Base-by-base conservation (phyloP, 2,329 filamentous ascomycete genomes). In the Exophiala sp. region DNA sequence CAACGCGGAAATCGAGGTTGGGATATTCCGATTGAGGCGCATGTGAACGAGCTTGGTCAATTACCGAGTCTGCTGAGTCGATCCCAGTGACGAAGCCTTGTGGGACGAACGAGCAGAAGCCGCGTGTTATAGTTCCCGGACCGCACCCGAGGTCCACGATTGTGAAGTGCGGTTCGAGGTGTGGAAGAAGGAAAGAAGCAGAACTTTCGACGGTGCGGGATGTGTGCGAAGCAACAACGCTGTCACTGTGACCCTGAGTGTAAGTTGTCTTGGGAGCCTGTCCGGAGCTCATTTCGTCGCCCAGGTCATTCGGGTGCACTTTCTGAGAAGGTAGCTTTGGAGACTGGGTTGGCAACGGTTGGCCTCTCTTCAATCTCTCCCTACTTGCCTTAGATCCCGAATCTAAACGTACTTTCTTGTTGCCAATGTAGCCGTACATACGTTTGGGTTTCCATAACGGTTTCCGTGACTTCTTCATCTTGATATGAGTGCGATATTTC, bases 101-200 rank as follows among this genome's bases (percentile, higher is more conserved):
- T 0, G 71, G 69, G 1, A 72, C 65, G 43, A 66, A 62, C 7
- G 59, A 42, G n/a, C 72, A 71, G 5, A 75, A 57, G 44, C 70
- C 71, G 9, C 67, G 47, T 1, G 71, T 74, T 56, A 75, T 74
- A 14, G 68, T 70, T 24, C 71, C 72, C 0, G 72, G 71, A 1
- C 72, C 72, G 52, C 72, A 74, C 16, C 72, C 72, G 9, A 75
- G 63, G 52, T 75, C 72, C 4, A 75, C 66, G 47, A 75, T 63
- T 33, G 61, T 65, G 63, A 66, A 69, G 42, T 62, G 58, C 12
- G 69, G 69, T 21, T 64, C 59, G 12, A 75, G 58, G 43, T 69
- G 64, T 6, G 67, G 66, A 1, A 72, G 58, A 1, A 75, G 63
- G 54, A 70, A 78, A 58, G 71, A 61, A 6, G 66, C 65, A 4